phyloP scores from a whole-genome alignment of 164 flowering plant genomes.

The Vitis rupestris region DNA sequence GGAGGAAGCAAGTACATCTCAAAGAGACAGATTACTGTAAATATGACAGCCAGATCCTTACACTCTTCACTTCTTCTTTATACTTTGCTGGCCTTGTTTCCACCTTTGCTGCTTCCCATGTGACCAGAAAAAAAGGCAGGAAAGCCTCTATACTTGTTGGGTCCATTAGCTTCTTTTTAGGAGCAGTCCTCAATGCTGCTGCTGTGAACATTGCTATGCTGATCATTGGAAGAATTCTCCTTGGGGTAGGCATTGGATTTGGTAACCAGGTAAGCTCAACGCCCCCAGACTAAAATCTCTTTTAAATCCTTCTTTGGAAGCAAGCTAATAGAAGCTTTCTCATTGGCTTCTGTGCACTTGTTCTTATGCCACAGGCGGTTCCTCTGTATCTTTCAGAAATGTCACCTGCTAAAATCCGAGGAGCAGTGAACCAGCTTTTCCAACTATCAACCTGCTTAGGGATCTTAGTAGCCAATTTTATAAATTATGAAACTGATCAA shows the following conservation, averaged over 20 bases:
- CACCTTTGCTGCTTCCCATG: constrained; percentile 76
- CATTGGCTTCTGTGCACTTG: background rate
- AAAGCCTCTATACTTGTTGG: constrained; percentile 71
- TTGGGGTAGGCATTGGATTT: constrained; percentile 87
- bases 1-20: constrained; percentile 64
- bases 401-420: constrained; percentile 86
- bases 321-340: background rate
- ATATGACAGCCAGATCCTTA: constrained; percentile 80
- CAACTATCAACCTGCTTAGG: constrained; percentile 80
- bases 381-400: constrained; percentile 92
- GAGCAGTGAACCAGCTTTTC: constrained; percentile 79
- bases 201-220: constrained; percentile 74
- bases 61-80: constrained; percentile 87
- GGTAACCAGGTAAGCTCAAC: constrained; percentile 69
- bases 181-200: constrained; percentile 65
- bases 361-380: constrained; percentile 53
- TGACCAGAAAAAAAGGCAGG: constrained; percentile 68
- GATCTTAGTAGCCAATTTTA: constrained; percentile 63
- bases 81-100: constrained; percentile 85
- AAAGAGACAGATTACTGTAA: constrained; percentile 91
- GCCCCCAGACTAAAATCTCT: background rate
- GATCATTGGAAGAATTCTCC: constrained; percentile 71
- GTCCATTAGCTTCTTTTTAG: constrained; percentile 69
- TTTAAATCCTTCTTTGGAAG: background rate
- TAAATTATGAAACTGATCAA: constrained; percentile 63